Evolutionary conservation across 2,329 filamentous ascomycete genomes (phyloP).

Genomic region (Phaeosphaeriaceae sp.): DNA sequence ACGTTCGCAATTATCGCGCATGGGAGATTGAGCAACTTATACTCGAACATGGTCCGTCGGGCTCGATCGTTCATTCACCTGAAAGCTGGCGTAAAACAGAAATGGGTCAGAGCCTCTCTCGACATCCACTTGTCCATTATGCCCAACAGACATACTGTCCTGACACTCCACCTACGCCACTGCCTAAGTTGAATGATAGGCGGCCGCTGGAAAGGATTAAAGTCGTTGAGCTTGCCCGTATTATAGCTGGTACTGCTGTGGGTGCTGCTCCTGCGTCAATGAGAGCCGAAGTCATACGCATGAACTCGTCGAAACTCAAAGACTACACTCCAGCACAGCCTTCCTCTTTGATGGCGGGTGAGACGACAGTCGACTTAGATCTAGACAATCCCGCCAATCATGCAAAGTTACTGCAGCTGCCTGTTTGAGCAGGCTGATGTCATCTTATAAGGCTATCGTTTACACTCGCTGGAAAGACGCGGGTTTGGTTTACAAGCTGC

Average conservation of each 20-base stretch:
- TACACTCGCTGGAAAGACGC: constrained; percentile 51
- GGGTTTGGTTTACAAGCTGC: constrained; percentile 53
- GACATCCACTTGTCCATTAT: constrained; percentile 53
- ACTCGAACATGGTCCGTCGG: constrained; percentile 30
- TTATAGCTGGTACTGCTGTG: constrained; percentile 51
- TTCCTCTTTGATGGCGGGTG: constrained; percentile 19
- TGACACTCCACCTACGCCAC: no score
- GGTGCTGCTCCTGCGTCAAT: constrained; percentile 47
- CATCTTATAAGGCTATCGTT: constrained; percentile 60
- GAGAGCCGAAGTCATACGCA: constrained; percentile 47
- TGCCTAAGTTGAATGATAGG: background rate
- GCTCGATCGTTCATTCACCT: constrained; percentile 54
- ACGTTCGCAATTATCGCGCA: constrained; percentile 43
- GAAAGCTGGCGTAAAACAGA: constrained; percentile 52
- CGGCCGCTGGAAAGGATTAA: constrained; percentile 52
- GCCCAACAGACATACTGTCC: constrained; percentile 28
- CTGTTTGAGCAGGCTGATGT: constrained; percentile 58
- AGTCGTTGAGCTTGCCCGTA: constrained; percentile 45
- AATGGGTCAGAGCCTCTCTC: constrained; percentile 53
- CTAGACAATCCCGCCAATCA: constrained; percentile 31
- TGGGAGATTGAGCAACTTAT: constrained; percentile 26
- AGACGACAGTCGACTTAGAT: constrained; percentile 52
- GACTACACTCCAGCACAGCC: no score
- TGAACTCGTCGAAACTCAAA: constrained; percentile 34
- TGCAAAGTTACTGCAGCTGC: constrained; percentile 45